These are phyloP conservation scores for Musa balbisiana DNA, from an alignment of 202 grass and related monocot species.

Conservation along the genomic window DNA sequence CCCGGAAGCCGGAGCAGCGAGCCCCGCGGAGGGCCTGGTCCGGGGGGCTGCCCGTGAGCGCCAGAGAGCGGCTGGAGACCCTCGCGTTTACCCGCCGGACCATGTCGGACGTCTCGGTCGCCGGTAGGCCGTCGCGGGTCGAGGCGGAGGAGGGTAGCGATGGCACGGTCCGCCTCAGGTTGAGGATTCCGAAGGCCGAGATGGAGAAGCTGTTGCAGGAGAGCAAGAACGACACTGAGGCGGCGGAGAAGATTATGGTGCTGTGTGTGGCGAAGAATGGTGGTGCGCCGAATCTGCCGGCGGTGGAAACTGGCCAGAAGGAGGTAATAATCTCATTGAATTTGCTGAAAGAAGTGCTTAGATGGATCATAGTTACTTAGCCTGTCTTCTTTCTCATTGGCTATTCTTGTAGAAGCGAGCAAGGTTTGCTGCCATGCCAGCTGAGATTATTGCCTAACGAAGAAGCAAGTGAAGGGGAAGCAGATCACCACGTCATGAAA, in stretches of 20 bases:
- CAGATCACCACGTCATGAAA: too few species aligned
- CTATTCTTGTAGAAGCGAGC: constrained; percentile 50
- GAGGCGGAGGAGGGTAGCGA: constrained; percentile 31
- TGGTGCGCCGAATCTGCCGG: neutral
- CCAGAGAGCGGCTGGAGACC: constrained; percentile 69
- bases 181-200: constrained; percentile 64
- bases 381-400: too few species aligned
- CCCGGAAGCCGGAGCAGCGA: constrained; percentile 9
- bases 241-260: constrained; percentile 76
- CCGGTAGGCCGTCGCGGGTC: neutral
- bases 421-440: constrained; percentile 58
- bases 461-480: too few species aligned
- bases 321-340: constrained; percentile 31
- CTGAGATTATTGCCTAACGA: constrained; percentile 64
- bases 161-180: constrained; percentile 51
- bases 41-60: constrained; percentile 54
- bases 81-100: constrained; percentile 77
- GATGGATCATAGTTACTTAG: too few species aligned
- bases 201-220: constrained; percentile 78
- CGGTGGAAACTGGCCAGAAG: constrained; percentile 36
- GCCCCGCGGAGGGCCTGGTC: constrained; percentile 46
- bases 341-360: too few species aligned
- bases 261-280: constrained; percentile 52
- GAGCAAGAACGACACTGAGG: constrained; percentile 53
- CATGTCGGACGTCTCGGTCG: constrained; percentile 37